phyloP scores from a whole-genome alignment of 2,329 filamentous ascomycete species.

The Colletotrichum acutatum region DNA sequence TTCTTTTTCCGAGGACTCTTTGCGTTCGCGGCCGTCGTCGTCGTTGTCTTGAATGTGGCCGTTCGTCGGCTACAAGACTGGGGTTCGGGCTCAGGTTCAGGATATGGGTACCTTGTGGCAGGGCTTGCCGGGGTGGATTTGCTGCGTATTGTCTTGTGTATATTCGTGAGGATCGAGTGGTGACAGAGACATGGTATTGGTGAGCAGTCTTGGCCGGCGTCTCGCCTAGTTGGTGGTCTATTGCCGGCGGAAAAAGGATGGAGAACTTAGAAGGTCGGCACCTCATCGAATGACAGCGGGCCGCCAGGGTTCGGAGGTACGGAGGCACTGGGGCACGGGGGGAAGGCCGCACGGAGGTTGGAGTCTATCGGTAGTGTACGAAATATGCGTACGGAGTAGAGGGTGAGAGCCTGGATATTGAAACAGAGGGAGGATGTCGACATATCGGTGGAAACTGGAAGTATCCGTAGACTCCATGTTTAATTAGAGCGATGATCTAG shows the following conservation, averaged over 20 bases:
- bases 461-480: neutral
- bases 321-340: neutral
- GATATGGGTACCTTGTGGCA: neutral
- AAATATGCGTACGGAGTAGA: no score
- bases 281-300: slow-evolving; percentile 9
- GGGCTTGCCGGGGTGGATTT: neutral
- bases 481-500: slow-evolving; percentile 18
- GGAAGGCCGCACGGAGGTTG: no score
- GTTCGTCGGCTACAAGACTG: neutral
- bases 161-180: neutral
- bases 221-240: neutral
- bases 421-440: neutral
- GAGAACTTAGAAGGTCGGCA: neutral
- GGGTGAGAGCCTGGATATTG: neutral
- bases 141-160: neutral
- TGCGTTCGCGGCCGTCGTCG: neutral
- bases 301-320: neutral
- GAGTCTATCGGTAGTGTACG: no score
- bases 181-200: neutral
- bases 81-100: neutral
- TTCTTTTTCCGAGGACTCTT: neutral
- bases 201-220: neutral
- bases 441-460: slow-evolving; percentile 2
- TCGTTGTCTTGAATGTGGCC: neutral
- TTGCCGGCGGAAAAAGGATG: neutral